Conservation (phyloP, 1,284 basidiomycete species). For the Sporisorium sorghi region DNA sequence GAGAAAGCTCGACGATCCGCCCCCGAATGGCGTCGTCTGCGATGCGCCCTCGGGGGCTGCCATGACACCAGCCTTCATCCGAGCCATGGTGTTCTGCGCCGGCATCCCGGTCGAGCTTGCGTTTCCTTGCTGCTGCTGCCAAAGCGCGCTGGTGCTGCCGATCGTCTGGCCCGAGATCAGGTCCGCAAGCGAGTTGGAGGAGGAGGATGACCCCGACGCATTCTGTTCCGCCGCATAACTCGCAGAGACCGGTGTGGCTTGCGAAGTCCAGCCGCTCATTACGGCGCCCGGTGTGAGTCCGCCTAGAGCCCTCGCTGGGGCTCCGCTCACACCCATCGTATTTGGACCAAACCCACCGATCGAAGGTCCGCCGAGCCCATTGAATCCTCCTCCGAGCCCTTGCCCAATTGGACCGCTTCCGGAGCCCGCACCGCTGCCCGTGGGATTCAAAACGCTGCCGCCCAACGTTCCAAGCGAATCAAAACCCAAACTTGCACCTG, state of each 20-base stretch:
- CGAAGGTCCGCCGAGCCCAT: constrained; percentile 32
- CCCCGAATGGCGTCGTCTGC: background rate
- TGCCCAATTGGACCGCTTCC: constrained; percentile 18
- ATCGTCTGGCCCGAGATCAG: constrained; percentile 18
- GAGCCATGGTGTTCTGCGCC: constrained; percentile 2
- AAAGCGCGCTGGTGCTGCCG: constrained; percentile 1
- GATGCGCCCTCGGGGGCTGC: constrained; percentile 6
- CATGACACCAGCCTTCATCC: constrained; percentile 5
- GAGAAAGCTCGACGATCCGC: background rate
- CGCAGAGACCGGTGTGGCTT: constrained; percentile 12
- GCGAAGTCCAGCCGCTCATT: constrained; percentile 33
- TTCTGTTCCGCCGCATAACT: constrained; percentile 16
- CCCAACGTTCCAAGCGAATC: constrained; percentile 36
- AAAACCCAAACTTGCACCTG: constrained; percentile 35
- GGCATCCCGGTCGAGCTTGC: background rate
- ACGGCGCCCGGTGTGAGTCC: constrained; percentile 25
- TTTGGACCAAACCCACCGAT: constrained; percentile 20
- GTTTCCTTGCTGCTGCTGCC: constrained; percentile 20
- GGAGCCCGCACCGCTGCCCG: background rate
- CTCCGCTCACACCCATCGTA: constrained; percentile 1
- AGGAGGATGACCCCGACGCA: constrained; percentile 6
- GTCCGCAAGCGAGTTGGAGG: constrained; percentile 28
- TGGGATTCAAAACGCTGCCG: constrained; percentile 17
- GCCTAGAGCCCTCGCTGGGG: background rate
- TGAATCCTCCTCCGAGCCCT: constrained; percentile 42